Conservation (phyloP, 2,329 filamentous ascomycete species). For the Hymenotorrendiella dingleyae region DNA sequence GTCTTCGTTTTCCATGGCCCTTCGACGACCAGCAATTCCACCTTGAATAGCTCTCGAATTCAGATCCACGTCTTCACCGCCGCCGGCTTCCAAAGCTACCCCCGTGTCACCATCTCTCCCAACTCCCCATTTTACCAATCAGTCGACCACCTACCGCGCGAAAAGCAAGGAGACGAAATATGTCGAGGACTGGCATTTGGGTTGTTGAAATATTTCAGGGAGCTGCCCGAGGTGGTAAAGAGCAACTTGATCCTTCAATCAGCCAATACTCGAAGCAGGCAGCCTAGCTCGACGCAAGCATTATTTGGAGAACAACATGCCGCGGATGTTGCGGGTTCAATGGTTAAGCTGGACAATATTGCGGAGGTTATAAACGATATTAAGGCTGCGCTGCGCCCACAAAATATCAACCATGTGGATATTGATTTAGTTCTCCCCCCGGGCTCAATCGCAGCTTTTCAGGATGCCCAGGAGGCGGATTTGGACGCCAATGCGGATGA, state of each 20-base stretch:
- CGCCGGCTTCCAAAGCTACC: conserved; percentile 83
- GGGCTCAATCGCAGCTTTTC: conserved; percentile 61
- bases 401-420: conserved; percentile 79
- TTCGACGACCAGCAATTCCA: conserved; percentile 82
- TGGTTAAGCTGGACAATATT: conserved; percentile 75
- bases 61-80: conserved; percentile 89
- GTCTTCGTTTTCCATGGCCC: conserved; percentile 89
- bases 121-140: conserved; percentile 87
- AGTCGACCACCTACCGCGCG: conserved; percentile 82
- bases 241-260: conserved; percentile 54
- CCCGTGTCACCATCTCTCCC: conserved; percentile 86
- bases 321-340: conserved; percentile 78
- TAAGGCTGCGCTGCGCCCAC: conserved; percentile 69
- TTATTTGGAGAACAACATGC: conserved; percentile 91
- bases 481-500: conserved; percentile 57
- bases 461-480: conserved; percentile 54
- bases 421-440: conserved; percentile 80
- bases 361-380: conserved; percentile 67
- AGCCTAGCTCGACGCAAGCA: conserved; percentile 52
- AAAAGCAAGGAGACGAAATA: conserved; percentile 92
- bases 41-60: conserved; percentile 83
- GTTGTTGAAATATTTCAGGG: conserved; percentile 87
- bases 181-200: conserved; percentile 88
- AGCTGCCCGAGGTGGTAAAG: conserved; percentile 75
- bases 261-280: conserved; percentile 38